Evolutionary conservation across 2,329 filamentous ascomycete species (phyloP).

Genomic region (Hymenotorrendiella dingleyae): DNA sequence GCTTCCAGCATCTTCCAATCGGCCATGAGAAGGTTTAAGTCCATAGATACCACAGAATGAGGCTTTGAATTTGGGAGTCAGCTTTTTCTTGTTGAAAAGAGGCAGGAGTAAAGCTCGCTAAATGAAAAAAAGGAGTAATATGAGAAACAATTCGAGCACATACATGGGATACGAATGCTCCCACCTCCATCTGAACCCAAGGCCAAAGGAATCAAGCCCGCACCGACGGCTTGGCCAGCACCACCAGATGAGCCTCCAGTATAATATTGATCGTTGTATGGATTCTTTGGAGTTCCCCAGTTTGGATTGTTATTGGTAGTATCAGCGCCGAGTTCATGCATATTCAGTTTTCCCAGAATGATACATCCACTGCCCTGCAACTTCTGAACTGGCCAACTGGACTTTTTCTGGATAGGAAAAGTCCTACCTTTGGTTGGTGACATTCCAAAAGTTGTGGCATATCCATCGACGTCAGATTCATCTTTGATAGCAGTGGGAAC

Average conservation of each 20-base stretch:
- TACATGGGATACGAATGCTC: conserved; percentile 47
- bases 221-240: conserved; percentile 75
- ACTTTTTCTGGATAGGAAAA: conserved; percentile 61
- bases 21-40: conserved; percentile 71
- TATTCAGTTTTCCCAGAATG: conserved; percentile 72
- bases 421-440: conserved; percentile 77
- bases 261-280: conserved; percentile 68
- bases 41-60: conserved; percentile 53
- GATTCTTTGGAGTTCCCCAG: conserved; percentile 76
- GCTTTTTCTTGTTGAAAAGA: no score
- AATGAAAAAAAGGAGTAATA: no score
- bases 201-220: conserved; percentile 56
- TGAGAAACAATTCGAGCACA: no score
- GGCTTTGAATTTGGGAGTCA: no score
- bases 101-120: no score
- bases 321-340: conserved; percentile 78
- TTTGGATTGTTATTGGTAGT: conserved; percentile 81
- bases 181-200: conserved; percentile 85
- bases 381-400: conserved; percentile 65
- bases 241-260: conserved; percentile 87
- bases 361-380: conserved; percentile 59
- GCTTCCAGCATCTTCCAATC: conserved; percentile 51
- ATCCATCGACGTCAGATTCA: conserved; percentile 69
- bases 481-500: conserved; percentile 82
- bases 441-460: conserved; percentile 63